Evolutionary conservation across 148 eudicot species (phyloP).

Genomic region (Cornus controversa): DNA sequence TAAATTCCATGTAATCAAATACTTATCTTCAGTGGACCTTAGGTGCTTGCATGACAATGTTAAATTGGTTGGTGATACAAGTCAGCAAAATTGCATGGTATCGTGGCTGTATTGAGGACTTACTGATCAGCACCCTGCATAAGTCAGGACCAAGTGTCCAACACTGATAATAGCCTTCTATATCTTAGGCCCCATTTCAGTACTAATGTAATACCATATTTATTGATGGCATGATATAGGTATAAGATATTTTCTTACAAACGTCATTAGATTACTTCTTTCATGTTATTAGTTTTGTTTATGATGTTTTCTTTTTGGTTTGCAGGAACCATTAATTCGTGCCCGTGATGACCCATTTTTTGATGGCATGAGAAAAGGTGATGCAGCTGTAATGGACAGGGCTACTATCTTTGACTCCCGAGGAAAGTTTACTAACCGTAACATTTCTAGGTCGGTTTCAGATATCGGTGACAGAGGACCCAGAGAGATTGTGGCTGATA

Average conservation of each 20-base stretch:
- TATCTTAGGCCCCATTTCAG: no score
- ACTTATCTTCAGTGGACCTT: no score
- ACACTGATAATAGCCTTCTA: no score
- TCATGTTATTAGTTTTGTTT: not conserved
- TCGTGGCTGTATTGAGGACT: no score
- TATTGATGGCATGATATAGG: not conserved
- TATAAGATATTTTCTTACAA: no score
- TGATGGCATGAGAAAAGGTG: constrained; percentile 42
- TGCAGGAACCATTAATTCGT: constrained; percentile 37
- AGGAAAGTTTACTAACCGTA: constrained; percentile 10
- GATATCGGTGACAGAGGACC: constrained; percentile 22
- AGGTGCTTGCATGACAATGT: no score
- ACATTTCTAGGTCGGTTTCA: constrained; percentile 30
- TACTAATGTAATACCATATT: no score
- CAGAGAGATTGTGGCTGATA: constrained; percentile 3
- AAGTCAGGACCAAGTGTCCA: no score
- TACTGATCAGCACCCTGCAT: no score
- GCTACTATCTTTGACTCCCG: constrained; percentile 12
- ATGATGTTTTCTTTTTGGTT: not conserved
- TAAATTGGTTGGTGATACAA: no score
- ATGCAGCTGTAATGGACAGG: constrained; percentile 22
- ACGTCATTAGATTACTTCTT: not conserved
- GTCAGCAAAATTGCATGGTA: no score
- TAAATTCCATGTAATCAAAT: no score
- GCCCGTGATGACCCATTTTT: constrained; percentile 41